A percentile compares a stretch with the other conserved stretches of the same genome.
Evolutionary conservation across 805 yeast genomes (phyloP).

Genomic region (Maudiozyma saulgeensis): DNA sequence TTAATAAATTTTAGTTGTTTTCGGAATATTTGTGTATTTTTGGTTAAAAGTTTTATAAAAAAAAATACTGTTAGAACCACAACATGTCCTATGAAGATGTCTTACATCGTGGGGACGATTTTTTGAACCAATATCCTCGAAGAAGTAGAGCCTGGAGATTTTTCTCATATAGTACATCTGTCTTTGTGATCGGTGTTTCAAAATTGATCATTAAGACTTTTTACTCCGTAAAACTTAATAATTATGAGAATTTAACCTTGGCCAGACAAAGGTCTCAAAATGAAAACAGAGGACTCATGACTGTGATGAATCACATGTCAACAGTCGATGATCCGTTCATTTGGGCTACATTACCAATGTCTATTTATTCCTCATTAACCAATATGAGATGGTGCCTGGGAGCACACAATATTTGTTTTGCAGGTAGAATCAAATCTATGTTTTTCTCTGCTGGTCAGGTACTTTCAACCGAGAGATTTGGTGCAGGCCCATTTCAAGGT

Average conservation of each 20-base stretch:
- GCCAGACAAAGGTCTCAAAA: slow-evolving; percentile 53
- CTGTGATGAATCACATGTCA: slow-evolving; percentile 90
- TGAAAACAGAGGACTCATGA: slow-evolving; percentile 68
- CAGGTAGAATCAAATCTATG: slow-evolving; percentile 36
- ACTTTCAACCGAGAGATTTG: slow-evolving; percentile 79
- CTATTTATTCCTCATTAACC: slow-evolving; percentile 50
- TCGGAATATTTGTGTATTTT: no score
- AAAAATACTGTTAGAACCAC: background rate
- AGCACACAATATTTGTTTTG: slow-evolving; percentile 84
- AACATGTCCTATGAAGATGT: slow-evolving; percentile 63
- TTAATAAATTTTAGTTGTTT: no score
- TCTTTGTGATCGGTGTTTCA: slow-evolving; percentile 53
- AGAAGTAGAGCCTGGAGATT: slow-evolving; percentile 50
- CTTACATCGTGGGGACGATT: slow-evolving; percentile 62
- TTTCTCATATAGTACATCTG: slow-evolving; percentile 60
- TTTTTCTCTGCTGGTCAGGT: slow-evolving; percentile 86
- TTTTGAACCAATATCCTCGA: slow-evolving; percentile 55
- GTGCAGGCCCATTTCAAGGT: slow-evolving; percentile 88
- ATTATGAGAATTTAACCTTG: slow-evolving; percentile 52
- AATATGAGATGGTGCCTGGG: slow-evolving; percentile 90
- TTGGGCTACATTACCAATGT: slow-evolving; percentile 79
- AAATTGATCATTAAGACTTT: slow-evolving; percentile 50
- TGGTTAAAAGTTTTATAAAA: no score
- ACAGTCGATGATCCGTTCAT: slow-evolving; percentile 84
- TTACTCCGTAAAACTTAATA: slow-evolving; percentile 54